Evolutionary conservation across 805 yeast genomes (phyloP).

Genomic region (Metschnikowia cubensis): DNA sequence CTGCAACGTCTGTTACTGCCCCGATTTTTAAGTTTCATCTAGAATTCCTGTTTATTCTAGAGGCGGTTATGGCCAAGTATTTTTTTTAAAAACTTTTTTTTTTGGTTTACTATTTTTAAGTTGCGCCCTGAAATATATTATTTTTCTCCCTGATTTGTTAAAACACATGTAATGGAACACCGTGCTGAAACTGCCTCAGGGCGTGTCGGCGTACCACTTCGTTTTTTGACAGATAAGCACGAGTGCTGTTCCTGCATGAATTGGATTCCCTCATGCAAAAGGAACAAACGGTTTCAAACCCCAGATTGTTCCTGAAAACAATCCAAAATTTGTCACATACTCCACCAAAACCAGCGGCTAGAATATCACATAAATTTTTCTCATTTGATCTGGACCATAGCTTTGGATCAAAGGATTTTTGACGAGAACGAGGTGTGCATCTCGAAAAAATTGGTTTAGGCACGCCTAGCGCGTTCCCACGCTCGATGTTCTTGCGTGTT

Average conservation of each 20-base stretch:
- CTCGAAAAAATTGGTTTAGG: not conserved
- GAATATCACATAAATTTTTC: not conserved
- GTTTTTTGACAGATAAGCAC: not conserved
- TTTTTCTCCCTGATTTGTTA: too few relatives aligned
- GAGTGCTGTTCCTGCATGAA: not conserved
- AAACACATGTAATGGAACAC: too few relatives aligned
- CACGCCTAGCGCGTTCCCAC: constrained; percentile 4
- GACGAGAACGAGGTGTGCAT: constrained; percentile 1
- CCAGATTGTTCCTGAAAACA: not conserved
- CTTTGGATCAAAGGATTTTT: not conserved
- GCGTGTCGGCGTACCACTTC: not conserved
- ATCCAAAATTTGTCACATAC: not conserved
- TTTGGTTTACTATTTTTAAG: too few relatives aligned
- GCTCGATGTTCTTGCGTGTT: constrained; percentile 4
- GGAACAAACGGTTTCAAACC: not conserved
- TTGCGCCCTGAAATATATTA: too few relatives aligned
- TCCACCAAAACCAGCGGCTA: not conserved
- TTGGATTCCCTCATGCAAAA: not conserved
- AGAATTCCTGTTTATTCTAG: too few relatives aligned
- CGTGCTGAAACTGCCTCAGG: not conserved
- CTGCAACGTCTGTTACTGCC: too few relatives aligned
- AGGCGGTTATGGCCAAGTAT: too few relatives aligned
- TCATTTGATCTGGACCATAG: not conserved
- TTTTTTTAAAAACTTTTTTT: too few relatives aligned
- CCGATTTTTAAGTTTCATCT: too few relatives aligned